phyloP scores from a whole-genome alignment of 352 stramenopile genomes.

The Phytophthora cajani region DNA sequence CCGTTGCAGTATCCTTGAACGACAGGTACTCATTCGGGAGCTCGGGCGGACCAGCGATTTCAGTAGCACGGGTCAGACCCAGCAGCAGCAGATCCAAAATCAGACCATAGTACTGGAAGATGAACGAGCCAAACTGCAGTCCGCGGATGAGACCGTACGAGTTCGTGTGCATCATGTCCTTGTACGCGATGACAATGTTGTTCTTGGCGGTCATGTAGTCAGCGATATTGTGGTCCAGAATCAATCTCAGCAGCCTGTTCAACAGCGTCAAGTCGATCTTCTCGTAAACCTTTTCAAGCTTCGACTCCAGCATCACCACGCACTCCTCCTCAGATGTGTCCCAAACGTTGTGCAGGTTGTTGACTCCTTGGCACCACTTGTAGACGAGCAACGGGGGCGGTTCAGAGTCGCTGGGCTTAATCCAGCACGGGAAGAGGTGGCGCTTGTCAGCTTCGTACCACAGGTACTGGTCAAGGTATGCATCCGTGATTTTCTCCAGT shows the following conservation, averaged over 20 bases:
- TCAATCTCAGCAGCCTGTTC: conserved; percentile 97
- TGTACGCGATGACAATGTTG: conserved; percentile 98
- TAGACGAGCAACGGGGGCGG: conserved; percentile 98
- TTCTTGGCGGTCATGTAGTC: conserved; percentile 99
- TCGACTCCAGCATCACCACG: conserved; percentile 98
- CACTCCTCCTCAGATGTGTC: conserved; percentile 98
- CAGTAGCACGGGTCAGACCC: conserved; percentile 97
- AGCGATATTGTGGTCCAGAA: conserved; percentile 99
- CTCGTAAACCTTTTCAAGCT: conserved; percentile 99
- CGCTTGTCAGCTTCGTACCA: conserved; percentile 99
- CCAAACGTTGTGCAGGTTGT: conserved; percentile 99
- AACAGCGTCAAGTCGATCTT: conserved; percentile 99
- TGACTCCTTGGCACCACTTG: conserved; percentile 99
- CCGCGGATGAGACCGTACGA: conserved; percentile 99
- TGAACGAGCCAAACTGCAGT: conserved; percentile 97
- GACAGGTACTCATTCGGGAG: conserved; percentile 99
- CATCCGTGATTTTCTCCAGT: conserved; percentile 99
- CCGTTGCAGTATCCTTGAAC: conserved; percentile 97
- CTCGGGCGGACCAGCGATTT: conserved; percentile 97
- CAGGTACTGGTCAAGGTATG: conserved; percentile 99
- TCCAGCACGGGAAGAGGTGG: conserved; percentile 99
- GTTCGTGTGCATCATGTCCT: conserved; percentile 99
- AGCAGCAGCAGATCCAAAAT: conserved; percentile 98
- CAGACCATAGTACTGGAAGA: conserved; percentile 99
- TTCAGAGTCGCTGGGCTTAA: conserved; percentile 99